Evolutionary conservation across 495 filamentous ascomycete species (phyloP).

Genomic region (Choiromyces venosus): DNA sequence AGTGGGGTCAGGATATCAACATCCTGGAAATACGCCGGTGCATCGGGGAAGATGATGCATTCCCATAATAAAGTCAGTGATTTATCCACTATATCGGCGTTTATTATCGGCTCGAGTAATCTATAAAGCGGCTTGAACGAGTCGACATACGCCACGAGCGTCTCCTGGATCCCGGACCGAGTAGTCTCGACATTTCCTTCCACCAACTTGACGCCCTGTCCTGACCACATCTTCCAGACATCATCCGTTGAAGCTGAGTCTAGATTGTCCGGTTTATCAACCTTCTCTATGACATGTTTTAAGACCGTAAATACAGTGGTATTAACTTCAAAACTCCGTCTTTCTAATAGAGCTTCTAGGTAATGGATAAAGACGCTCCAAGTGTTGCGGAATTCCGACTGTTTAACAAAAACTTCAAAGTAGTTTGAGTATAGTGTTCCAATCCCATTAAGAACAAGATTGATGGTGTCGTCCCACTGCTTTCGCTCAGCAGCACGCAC

Average conservation of each 20-base stretch:
- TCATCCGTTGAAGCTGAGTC: constrained; percentile 55
- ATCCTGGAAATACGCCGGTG: constrained; percentile 72
- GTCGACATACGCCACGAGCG: constrained; percentile 64
- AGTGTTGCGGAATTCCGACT: constrained; percentile 45
- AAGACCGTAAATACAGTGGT: constrained; percentile 66
- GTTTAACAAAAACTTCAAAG: constrained; percentile 41
- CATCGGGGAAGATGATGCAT: constrained; percentile 65
- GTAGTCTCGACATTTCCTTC: constrained; percentile 32
- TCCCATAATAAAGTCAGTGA: constrained; percentile 52
- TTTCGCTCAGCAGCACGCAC: constrained; percentile 35
- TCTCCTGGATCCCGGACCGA: constrained; percentile 43
- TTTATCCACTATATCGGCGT: constrained; percentile 53
- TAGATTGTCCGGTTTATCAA: constrained; percentile 47
- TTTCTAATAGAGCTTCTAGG: constrained; percentile 56
- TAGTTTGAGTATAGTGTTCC: constrained; percentile 43
- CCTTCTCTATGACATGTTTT: constrained; percentile 59
- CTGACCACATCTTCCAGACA: constrained; percentile 66
- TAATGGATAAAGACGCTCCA: constrained; percentile 66
- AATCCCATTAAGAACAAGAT: constrained; percentile 41
- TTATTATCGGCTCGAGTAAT: constrained; percentile 62
- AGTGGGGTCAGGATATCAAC: constrained; percentile 75
- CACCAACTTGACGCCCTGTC: constrained; percentile 39
- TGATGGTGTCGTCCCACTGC: constrained; percentile 43
- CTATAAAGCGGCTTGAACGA: constrained; percentile 73
- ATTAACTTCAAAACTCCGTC: constrained; percentile 61